Conservation (phyloP, 257 asterid species). For the Nicotiana obtusifolia region DNA sequence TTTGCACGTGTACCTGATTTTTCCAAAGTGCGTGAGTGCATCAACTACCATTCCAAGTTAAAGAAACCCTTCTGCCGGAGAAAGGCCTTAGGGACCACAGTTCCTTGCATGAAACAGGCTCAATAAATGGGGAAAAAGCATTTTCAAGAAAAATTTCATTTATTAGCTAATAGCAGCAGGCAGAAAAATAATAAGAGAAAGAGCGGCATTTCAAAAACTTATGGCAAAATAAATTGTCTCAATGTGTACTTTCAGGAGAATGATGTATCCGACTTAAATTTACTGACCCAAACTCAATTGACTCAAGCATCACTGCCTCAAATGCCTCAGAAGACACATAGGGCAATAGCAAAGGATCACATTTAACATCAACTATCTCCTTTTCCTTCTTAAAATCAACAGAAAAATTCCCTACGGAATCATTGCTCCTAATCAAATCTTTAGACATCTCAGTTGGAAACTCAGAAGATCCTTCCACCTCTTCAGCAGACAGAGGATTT, state of each 20-base stretch:
- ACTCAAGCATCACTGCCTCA: constrained; percentile 69
- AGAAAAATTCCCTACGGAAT: too few relatives aligned
- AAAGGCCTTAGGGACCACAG: too few relatives aligned
- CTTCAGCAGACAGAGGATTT: constrained; percentile 18
- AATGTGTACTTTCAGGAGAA: constrained; percentile 99
- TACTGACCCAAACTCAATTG: constrained; percentile 60
- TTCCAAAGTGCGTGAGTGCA: too few relatives aligned
- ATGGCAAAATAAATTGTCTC: constrained; percentile 65
- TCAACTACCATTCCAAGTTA: too few relatives aligned
- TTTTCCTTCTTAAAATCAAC: constrained; percentile 21
- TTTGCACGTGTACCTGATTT: too few relatives aligned
- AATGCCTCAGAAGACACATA: constrained; percentile 56
- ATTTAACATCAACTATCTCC: constrained; percentile 42
- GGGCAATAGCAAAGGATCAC: constrained; percentile 40
- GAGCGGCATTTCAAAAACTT: constrained; percentile 47
- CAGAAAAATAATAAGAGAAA: constrained; percentile 34
- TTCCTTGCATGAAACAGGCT: too few relatives aligned
- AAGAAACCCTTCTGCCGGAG: too few relatives aligned
- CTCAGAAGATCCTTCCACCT: constrained; percentile 26
- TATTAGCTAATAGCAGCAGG: constrained; percentile 41
- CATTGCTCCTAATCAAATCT: constrained; percentile 22
- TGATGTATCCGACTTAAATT: constrained; percentile 98
- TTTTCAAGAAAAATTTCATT: constrained; percentile 35
- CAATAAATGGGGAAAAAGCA: too few relatives aligned
- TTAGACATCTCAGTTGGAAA: constrained; percentile 14